Evolutionary conservation across 148 eudicot species (phyloP).

Genomic region (Amaranthus palmeri): DNA sequence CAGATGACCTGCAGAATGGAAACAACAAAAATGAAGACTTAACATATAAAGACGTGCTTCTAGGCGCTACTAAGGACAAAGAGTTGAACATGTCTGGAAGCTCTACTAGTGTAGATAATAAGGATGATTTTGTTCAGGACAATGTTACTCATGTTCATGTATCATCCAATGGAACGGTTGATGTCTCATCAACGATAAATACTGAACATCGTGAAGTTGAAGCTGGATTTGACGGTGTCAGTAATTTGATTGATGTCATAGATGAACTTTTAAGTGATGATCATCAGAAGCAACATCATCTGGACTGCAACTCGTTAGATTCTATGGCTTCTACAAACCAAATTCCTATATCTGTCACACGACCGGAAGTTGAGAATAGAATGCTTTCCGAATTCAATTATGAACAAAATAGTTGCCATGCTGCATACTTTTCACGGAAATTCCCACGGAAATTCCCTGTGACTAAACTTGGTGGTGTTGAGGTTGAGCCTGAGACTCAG

Average conservation of each 20-base stretch:
- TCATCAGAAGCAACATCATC: constrained; percentile 9
- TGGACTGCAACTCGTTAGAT: constrained; percentile 15
- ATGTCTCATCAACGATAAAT: constrained; percentile 14
- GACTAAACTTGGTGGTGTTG: constrained; percentile 30
- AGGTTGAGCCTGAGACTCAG: constrained; percentile 9
- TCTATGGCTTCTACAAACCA: constrained; percentile 10
- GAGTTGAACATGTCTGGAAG: constrained; percentile 2
- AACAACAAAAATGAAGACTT: constrained; percentile 12
- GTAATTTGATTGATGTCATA: background rate
- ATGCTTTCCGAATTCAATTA: constrained; percentile 18
- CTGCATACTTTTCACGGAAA: constrained; percentile 24
- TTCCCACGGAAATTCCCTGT: constrained; percentile 14
- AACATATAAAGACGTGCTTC: constrained; percentile 5
- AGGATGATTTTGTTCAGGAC: constrained; percentile 7
- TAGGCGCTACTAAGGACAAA: constrained; percentile 6
- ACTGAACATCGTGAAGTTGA: constrained; percentile 8
- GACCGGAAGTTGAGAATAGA: constrained; percentile 20
- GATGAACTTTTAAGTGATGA: background rate
- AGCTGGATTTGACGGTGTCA: constrained; percentile 10
- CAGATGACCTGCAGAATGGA: constrained; percentile 19
- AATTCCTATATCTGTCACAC: constrained; percentile 21
- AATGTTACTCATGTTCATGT: constrained; percentile 2
- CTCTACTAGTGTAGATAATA: constrained; percentile 5
- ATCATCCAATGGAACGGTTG: background rate
- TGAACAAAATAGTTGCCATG: constrained; percentile 21